Base-by-base conservation (phyloP, 2,329 filamentous ascomycete genomes). In the Pestalotiopsis sp. region DNA sequence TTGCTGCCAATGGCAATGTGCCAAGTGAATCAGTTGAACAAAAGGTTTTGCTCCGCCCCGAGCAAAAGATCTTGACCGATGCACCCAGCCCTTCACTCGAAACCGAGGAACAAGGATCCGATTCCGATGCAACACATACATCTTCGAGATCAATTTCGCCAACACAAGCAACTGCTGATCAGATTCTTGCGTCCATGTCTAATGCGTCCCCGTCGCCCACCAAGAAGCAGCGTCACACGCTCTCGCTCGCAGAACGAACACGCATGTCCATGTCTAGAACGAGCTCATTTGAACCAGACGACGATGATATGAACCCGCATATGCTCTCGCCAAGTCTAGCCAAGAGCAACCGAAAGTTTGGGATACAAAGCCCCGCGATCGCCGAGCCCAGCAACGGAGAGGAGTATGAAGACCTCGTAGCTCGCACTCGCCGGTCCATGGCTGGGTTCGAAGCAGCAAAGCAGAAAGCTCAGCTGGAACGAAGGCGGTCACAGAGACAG, bases 241-340 rank as follows among this genome's bases (percentile, higher is more conserved):
- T 91, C 9, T 90, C 91, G 0, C 85, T 96, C 0, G 87, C 91
- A 3, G 94, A 97, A 76, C 91, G 94, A 62, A 97, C 95, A 0
- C 89, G 92, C 20, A 85, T 94, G 66, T 94, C 93, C 20, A 95
- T 97, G 90, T 89, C 91, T 0, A 85, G 90, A 3, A 76, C 67
- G 60, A 73, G 14, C 65, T 79, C 73, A 7, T 79, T 70, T 6
- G 78, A 80, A 4, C 72, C 76, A 6, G 80, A 83, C 20, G 80
- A 83, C 20, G 76, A 81, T 9, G 75, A 76, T 39, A 68, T 66
- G 3, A 74, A 76, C 58, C 69, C 66, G 17, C 39, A 57, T n/a
- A 14, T 68, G 3, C 66, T 68, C 25, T 68, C 68, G 5, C 62
- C 68, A 2, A 49, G 65, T 3, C 38, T 64, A 11, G 58, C 61